Evolutionary conservation across 768 basidiomycete genomes (phyloP).

Genomic region (Daedaleopsis sinensis): DNA sequence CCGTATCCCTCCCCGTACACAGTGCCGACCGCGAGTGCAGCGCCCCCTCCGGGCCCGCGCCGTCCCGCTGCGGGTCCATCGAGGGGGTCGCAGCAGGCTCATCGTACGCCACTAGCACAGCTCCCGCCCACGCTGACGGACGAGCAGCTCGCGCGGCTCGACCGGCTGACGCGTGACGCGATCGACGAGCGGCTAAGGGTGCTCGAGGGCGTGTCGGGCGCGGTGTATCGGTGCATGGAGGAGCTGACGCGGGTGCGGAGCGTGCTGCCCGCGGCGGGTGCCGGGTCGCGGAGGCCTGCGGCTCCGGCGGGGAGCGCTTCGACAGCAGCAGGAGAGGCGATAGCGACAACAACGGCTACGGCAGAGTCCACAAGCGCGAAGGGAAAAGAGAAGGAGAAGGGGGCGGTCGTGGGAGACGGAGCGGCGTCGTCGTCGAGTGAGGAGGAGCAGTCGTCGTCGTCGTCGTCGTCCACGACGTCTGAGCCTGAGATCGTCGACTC

Average conservation of each 20-base stretch:
- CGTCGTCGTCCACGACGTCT: background rate
- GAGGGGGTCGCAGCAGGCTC: background rate
- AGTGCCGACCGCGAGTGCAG: too few species aligned
- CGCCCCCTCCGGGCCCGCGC: background rate
- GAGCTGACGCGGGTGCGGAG: slow-evolving; percentile 80
- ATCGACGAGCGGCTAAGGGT: slow-evolving; percentile 84
- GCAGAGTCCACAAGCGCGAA: background rate
- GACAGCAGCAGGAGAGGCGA: background rate
- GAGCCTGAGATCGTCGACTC: too few species aligned
- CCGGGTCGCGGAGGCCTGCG: background rate
- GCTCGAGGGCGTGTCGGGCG: slow-evolving; percentile 75
- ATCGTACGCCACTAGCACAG: slow-evolving; percentile 27
- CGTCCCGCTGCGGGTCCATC: background rate
- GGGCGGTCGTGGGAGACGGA: background rate
- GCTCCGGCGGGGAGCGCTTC: background rate
- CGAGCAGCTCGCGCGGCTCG: slow-evolving; percentile 66
- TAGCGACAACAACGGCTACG: background rate
- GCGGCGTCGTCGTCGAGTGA: background rate
- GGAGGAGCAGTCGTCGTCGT: background rate
- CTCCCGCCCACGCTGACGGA: slow-evolving; percentile 53
- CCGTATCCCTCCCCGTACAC: too few species aligned
- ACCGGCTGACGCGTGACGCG: slow-evolving; percentile 71
- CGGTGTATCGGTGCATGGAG: slow-evolving; percentile 74
- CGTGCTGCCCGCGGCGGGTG: slow-evolving; percentile 51
- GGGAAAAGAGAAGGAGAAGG: background rate